phyloP scores from a whole-genome alignment of 2,329 filamentous ascomycete species.

The Sclerotinia nivalis region DNA sequence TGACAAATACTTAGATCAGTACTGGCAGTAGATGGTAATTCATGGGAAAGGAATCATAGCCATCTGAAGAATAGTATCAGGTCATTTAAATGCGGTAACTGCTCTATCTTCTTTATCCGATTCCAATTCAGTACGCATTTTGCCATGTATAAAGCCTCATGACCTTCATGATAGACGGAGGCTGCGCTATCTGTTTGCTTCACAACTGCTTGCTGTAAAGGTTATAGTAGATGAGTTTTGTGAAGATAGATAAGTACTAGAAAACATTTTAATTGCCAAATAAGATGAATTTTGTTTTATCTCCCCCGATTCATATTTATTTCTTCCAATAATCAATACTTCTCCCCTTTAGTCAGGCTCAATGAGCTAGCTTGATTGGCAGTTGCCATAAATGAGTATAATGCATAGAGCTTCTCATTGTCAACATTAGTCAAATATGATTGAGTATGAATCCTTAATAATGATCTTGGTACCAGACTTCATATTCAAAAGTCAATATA shows the following conservation, averaged over 20 bases:
- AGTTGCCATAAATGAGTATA: constrained; percentile 2
- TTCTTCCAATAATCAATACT: not conserved
- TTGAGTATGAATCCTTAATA: not conserved
- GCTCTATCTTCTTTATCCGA: not conserved
- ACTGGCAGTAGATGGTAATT: not conserved
- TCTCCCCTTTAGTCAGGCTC: not conserved
- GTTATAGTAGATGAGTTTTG: not conserved
- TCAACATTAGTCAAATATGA: not conserved
- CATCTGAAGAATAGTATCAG: not conserved
- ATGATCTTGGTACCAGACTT: not conserved
- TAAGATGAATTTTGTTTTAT: not conserved
- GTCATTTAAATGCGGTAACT: not conserved
- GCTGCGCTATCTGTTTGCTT: not conserved
- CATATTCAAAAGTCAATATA: not conserved
- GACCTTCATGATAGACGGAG: not conserved
- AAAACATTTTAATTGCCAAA: not conserved
- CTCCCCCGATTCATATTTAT: not conserved
- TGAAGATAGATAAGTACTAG: not conserved
- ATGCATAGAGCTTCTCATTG: not conserved
- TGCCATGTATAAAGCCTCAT: not conserved
- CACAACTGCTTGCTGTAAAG: not conserved
- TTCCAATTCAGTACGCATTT: not conserved
- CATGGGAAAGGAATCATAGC: not conserved
- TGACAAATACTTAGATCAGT: not conserved
- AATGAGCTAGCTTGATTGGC: not conserved